Conservation (phyloP, 116 monocot species). For the Thalassia testudinum region DNA sequence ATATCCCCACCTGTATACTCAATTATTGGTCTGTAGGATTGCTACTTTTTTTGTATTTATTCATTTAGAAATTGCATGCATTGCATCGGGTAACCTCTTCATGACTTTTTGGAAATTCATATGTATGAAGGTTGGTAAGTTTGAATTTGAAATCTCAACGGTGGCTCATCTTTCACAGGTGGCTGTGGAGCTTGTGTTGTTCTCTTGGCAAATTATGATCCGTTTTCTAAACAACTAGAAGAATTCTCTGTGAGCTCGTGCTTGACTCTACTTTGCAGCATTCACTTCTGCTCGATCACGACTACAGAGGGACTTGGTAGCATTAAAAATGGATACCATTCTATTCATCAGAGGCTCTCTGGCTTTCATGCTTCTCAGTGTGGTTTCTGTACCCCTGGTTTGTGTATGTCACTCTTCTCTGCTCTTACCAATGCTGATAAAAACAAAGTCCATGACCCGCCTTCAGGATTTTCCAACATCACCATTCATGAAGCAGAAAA, state of each 20-base stretch:
- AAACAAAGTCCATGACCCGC: constrained; percentile 23
- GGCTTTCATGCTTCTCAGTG: constrained; percentile 92
- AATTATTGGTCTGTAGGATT: no score
- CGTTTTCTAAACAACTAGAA: constrained; percentile 17
- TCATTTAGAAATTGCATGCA: no score
- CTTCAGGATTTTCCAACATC: constrained; percentile 54
- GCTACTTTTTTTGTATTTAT: no score
- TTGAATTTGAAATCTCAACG: no score
- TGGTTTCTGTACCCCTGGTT: constrained; percentile 82
- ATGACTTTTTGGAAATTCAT: no score
- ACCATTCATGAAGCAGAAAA: constrained; percentile 50
- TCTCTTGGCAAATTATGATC: constrained; percentile 51
- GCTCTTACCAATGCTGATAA: constrained; percentile 53
- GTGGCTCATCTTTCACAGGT: constrained; percentile 17
- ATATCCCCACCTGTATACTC: no score
- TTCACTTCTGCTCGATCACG: constrained; percentile 57
- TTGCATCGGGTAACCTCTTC: no score
- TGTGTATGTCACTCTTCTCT: constrained; percentile 83
- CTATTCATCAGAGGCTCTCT: constrained; percentile 53
- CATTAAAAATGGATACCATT: constrained; percentile 45
- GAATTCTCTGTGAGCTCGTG: constrained; percentile 51
- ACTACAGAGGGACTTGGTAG: constrained; percentile 78
- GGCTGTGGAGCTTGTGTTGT: constrained; percentile 93
- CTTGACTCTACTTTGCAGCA: constrained; percentile 54
- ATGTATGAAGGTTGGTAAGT: no score